Percentiles rank a stretch among this genome's conserved stretches.
Conservation (phyloP, 805 yeast genomes). For the Debaryomyces hansenii region DNA sequence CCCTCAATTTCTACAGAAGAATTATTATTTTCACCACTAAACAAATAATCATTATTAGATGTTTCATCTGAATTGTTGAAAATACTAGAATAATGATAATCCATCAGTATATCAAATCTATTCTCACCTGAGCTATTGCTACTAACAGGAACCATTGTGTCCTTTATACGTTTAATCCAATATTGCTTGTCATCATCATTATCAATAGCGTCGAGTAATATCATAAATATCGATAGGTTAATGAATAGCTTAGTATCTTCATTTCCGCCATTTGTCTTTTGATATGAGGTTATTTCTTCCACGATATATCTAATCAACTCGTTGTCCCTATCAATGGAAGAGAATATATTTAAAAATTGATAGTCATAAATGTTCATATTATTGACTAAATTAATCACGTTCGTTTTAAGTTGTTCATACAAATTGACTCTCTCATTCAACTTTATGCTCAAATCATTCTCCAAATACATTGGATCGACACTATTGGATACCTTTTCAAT, state of each 20-base stretch:
- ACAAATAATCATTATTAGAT: constrained; percentile 7
- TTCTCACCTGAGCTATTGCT: constrained; percentile 1
- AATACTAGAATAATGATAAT: constrained; percentile 28
- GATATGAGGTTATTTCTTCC: constrained; percentile 13
- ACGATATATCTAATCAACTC: constrained; percentile 10
- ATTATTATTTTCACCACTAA: constrained; percentile 2
- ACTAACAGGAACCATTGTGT: background rate
- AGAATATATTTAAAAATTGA: constrained; percentile 1
- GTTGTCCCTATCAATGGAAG: constrained; percentile 2
- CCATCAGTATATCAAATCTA: constrained; percentile 18
- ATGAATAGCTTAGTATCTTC: constrained; percentile 27
- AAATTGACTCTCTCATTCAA: background rate
- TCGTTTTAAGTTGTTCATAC: constrained; percentile 6
- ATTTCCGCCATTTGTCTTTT: constrained; percentile 15
- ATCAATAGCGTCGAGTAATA: constrained; percentile 15
- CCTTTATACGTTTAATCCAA: constrained; percentile 20
- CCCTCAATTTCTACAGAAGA: background rate
- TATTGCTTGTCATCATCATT: constrained; percentile 16
- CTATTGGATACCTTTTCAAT: background rate
- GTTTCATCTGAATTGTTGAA: constrained; percentile 15
- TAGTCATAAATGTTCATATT: background rate
- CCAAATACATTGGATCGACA: background rate
- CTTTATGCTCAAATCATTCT: background rate
- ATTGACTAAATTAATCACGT: constrained; percentile 2
- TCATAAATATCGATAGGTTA: constrained; percentile 19